Conservation (phyloP, 257 asterid species). For the Eustoma russellianum region DNA sequence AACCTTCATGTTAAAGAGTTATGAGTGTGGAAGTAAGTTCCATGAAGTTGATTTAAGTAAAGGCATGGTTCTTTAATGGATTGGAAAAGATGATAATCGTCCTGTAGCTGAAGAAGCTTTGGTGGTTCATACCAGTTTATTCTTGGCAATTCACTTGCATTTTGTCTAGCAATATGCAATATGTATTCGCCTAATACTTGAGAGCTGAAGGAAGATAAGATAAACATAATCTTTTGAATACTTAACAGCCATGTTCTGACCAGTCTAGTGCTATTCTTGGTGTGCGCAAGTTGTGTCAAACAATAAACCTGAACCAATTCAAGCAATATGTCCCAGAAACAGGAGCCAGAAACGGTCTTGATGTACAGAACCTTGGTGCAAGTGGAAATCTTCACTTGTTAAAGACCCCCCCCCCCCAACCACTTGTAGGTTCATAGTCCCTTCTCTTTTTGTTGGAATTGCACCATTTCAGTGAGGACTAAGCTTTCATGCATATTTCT, state of each 20-base stretch:
- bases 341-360: constrained; percentile 74
- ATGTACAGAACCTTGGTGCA: constrained; percentile 39
- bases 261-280: constrained; percentile 46
- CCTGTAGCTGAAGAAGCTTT: too few relatives aligned
- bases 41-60: too few relatives aligned
- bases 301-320: constrained; percentile 67
- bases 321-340: constrained; percentile 49
- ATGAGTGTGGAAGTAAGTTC: not conserved
- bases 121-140: too few relatives aligned
- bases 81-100: too few relatives aligned
- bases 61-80: too few relatives aligned
- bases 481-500: constrained; percentile 28
- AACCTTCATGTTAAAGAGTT: constrained; percentile 35
- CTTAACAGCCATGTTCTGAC: constrained; percentile 30
- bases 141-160: too few relatives aligned
- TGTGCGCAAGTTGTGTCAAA: constrained; percentile 70
- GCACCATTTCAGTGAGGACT: constrained; percentile 26
- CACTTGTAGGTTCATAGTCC: constrained; percentile 37
- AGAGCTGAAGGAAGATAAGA: too few relatives aligned
- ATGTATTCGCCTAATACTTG: too few relatives aligned
- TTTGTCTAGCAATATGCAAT: too few relatives aligned
- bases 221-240: not conserved
- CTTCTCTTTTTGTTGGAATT: constrained; percentile 62
- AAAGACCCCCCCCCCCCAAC: too few relatives aligned
- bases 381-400: constrained; percentile 57